Base-by-base conservation (phyloP, 169 alveolate genomes). In the Plasmodium blacklocki region DNA sequence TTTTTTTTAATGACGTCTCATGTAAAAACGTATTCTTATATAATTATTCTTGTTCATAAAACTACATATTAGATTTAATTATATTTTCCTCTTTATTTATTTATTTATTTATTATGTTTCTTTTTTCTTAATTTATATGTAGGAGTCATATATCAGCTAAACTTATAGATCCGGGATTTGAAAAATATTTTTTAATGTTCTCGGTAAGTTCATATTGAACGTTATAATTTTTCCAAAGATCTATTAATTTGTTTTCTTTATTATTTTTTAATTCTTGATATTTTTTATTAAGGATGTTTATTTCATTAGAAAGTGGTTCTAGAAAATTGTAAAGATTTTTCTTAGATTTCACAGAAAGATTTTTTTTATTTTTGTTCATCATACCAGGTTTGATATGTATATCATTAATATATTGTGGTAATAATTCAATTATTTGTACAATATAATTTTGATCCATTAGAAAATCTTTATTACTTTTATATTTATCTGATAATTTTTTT, bases 331-430 rank as follows among this genome's bases (percentile, higher is more conserved):
- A 43, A 23, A 86, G 60, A 60, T 39, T 86, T 86, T 86, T 86
- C 50, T 56, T 71, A 15, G 88, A 18, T 49, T 86, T 63, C 0
- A 86, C 92, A 23, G 92, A 71, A 29, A 86, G 6, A 6, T 62
- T 71, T 58, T 12, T 86, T 45, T 86, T 86, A 52, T 18, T 60
- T 19, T 70, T 86, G 21, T 71, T 58, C 62, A 56, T 72, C 26
- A 86, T 23, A 54, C 92, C 50, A 14, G 92, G 92, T 73, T 86
- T 86, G 59, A 86, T 49, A 43, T 50, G 58, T 58, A 86, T 86
- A 47, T 71, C 66, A 18, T 73, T 43, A 8, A 86, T 43, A 29
- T 86, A 71, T 14, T 64, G 29, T 64, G 92, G 76, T 32, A 86
- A 52, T 14, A 71, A 18, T 71, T 86, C 76, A 47, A 86, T 71